phyloP scores from a whole-genome alignment of 352 stramenopile genomes.

The Globisporangium camurandrum region DNA sequence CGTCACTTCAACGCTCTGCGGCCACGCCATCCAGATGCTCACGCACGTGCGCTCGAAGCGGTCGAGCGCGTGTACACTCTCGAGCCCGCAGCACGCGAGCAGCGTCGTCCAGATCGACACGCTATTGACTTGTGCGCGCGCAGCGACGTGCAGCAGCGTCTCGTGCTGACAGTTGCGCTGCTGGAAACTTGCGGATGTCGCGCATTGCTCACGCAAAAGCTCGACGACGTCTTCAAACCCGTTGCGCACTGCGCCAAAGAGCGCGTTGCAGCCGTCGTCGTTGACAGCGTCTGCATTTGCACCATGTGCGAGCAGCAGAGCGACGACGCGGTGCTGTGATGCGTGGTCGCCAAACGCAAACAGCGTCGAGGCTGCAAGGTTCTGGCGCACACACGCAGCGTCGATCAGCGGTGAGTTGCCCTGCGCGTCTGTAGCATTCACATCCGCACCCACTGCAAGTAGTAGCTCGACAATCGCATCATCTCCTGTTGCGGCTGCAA shows the following conservation, averaged over 20 bases:
- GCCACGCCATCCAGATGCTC: slow-evolving; percentile 14
- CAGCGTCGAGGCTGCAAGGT: slow-evolving; percentile 12
- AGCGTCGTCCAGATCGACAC: slow-evolving; percentile 18
- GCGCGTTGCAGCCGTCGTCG: slow-evolving; percentile 12
- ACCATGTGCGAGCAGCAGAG: slow-evolving; percentile 16
- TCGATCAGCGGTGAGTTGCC: slow-evolving; percentile 32
- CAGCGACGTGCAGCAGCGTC: slow-evolving; percentile 21
- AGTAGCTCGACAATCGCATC: slow-evolving; percentile 17
- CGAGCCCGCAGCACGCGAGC: slow-evolving; percentile 7
- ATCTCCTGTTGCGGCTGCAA: slow-evolving; percentile 28
- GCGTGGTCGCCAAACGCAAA: slow-evolving; percentile 25
- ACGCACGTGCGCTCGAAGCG: slow-evolving; percentile 19
- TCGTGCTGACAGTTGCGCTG: slow-evolving; percentile 11
- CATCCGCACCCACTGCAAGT: slow-evolving; percentile 18
- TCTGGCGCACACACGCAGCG: slow-evolving; percentile 28
- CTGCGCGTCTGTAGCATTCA: slow-evolving; percentile 17
- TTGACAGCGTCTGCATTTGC: slow-evolving; percentile 13
- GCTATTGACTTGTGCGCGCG: slow-evolving; percentile 19
- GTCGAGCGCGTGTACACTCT: slow-evolving; percentile 2
- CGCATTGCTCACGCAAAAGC: slow-evolving; percentile 2
- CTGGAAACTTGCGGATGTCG: not conserved
- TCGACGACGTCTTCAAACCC: slow-evolving; percentile 12
- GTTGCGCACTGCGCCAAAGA: slow-evolving; percentile 19
- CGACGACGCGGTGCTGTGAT: slow-evolving; percentile 21
- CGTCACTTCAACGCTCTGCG: slow-evolving; percentile 3